Evolutionary conservation across 768 basidiomycete genomes (phyloP).

Genomic region (Crassisporium funariophilum): DNA sequence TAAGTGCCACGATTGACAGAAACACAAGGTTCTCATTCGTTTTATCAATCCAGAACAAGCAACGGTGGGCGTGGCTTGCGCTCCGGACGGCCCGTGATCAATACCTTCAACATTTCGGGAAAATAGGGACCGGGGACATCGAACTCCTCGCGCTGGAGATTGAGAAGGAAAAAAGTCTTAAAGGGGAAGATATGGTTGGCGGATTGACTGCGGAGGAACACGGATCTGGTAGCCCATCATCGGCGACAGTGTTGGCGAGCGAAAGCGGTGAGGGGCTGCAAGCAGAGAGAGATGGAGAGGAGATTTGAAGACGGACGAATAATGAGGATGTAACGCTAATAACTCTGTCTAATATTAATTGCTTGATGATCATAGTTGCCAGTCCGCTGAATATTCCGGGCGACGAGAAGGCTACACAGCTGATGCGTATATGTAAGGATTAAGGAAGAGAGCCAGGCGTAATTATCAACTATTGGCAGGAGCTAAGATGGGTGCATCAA

Average conservation of each 20-base stretch:
- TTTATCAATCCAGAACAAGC: constrained; percentile 58
- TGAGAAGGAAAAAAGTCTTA: constrained; percentile 42
- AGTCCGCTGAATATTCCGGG: no score
- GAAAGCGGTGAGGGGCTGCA: constrained; percentile 17
- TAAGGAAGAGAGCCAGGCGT: no score
- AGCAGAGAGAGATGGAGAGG: constrained; percentile 35
- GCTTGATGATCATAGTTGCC: no score
- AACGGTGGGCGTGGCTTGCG: constrained; percentile 79
- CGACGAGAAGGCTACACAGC: no score
- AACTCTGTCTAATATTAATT: no score
- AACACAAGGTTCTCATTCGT: neutral
- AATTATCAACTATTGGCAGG: no score
- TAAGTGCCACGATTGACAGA: constrained; percentile 27
- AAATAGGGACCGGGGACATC: constrained; percentile 80
- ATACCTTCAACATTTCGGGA: constrained; percentile 76
- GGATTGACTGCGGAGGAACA: constrained; percentile 31
- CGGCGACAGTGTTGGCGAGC: constrained; percentile 24
- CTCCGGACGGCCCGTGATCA: constrained; percentile 75
- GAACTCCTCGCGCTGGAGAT: constrained; percentile 52
- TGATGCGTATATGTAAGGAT: no score
- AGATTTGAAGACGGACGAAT: constrained; percentile 55
- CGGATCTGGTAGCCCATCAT: constrained; percentile 33
- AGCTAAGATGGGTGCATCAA: no score
- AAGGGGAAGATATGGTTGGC: constrained; percentile 38
- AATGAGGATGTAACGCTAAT: constrained; percentile 10